Percentiles rank a stretch among this genome's conserved stretches.
Evolutionary conservation across 2,329 filamentous ascomycete genomes (phyloP).

Genomic region (Neofusicoccum umdonicola): DNA sequence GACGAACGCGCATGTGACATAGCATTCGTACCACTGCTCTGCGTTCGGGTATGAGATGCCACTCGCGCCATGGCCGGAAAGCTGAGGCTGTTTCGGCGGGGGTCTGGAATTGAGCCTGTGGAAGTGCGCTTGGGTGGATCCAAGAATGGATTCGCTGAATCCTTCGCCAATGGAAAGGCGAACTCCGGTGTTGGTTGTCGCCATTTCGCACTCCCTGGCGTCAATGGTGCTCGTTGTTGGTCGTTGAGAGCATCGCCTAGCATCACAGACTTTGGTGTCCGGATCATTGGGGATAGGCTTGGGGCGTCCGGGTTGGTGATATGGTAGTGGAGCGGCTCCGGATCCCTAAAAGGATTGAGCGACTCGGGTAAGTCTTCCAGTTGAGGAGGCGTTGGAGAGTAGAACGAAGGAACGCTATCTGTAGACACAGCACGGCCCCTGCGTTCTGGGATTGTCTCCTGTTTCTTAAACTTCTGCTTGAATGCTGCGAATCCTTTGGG

Average conservation of each 20-base stretch:
- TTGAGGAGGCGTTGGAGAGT: constrained; percentile 3
- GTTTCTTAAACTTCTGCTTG: constrained; percentile 9
- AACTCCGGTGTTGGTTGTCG: constrained; percentile 5
- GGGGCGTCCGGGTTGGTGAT: constrained; percentile 9
- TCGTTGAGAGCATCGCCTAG: not conserved
- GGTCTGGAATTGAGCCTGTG: not conserved
- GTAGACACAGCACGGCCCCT: constrained; percentile 3
- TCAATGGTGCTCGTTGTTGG: not conserved
- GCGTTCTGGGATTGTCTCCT: not conserved
- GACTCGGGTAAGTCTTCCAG: constrained; percentile 1
- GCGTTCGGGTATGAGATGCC: not conserved
- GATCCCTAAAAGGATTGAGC: constrained; percentile 10
- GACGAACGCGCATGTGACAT: not conserved
- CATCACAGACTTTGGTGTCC: not conserved
- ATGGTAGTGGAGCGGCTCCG: not conserved
- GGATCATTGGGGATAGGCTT: not conserved
- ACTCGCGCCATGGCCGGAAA: not conserved
- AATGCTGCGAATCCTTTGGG: not conserved
- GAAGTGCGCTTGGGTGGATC: not conserved
- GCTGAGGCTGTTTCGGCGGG: not conserved
- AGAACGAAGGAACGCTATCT: constrained; percentile 11
- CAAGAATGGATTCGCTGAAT: not conserved
- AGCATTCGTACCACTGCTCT: not conserved
- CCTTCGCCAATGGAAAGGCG: not conserved
- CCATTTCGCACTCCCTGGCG: not conserved